Evolutionary conservation across 805 yeast species (phyloP), one percentile per base, ranked within the genome.

Genomic region (Wickerhamiella hasegawae): DNA sequence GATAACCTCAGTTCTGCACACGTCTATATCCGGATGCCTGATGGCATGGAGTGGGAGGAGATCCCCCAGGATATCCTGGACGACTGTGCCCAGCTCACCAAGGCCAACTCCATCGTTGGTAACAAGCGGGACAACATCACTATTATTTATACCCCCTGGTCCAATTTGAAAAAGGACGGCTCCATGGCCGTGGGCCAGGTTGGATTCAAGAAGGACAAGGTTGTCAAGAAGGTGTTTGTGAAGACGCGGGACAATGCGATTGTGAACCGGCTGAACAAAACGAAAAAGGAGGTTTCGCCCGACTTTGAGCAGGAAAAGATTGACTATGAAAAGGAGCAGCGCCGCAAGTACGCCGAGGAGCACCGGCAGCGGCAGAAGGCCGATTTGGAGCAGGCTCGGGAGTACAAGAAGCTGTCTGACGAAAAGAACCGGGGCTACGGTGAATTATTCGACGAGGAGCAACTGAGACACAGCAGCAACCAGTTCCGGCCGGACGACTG

Each of bases 161-260:
- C 66, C 18, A 80, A 80, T 48, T 58, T 80, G 37, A 62, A 67
- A 28, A 76, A 76, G 44, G 71, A 71, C 34, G 76, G 75, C 11
- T 68, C 69, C 21, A 79, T 78, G 90, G 82, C 70, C 32, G 70
- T 69, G 4, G 92, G 92, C 3, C 81, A 82, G 33, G 92, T 80
- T 5, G 69, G 80, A 1, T 80, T 78, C 54, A 68, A 74, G 38
- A 71, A 75, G 39, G 65, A 62, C 2, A 69, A 66, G 40, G 55
- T 59, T 34, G 73, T 76, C 18, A 67, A 60, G 40, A 65, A 69
- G 41, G 54, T 70, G 21, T 65, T 62, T 41, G 66, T 81, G 22
- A 66, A 63, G 34, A 63, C 64, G 26, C 64, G 73, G 43, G 74
- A 74, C 31, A 77, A 73, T 47, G 55, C 68, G 4, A 59, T 75